phyloP scores from a whole-genome alignment of 2,329 filamentous ascomycete species.

The Botryotinia convoluta region DNA sequence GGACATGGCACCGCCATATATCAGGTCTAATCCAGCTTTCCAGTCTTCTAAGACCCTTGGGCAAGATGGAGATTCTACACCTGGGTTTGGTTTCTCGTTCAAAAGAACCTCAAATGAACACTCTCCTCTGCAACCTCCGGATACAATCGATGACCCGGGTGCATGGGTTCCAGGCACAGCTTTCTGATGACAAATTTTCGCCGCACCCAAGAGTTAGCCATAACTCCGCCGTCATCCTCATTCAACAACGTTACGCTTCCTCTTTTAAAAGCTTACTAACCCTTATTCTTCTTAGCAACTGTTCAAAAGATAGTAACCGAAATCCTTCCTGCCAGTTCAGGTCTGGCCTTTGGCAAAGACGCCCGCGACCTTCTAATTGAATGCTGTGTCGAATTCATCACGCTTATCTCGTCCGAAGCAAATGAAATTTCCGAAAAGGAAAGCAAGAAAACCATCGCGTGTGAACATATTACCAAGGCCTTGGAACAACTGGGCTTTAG shows the following conservation, averaged over 20 bases:
- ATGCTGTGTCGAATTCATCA: constrained; percentile 99
- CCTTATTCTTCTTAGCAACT: constrained; percentile 48
- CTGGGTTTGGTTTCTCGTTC: not conserved
- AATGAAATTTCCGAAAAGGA: constrained; percentile 99
- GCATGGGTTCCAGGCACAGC: not conserved
- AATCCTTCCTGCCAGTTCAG: constrained; percentile 74
- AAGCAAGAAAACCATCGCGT: constrained; percentile 98
- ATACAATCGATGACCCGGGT: not conserved
- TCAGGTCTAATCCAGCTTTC: not conserved
- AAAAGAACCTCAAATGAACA: not conserved
- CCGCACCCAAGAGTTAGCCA: not conserved
- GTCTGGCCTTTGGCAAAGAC: constrained; percentile 89
- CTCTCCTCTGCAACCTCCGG: not conserved
- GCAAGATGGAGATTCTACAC: not conserved
- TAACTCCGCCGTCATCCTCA: not conserved
- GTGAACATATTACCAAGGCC: constrained; percentile 95
- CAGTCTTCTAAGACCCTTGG: not conserved
- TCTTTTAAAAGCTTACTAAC: not conserved
- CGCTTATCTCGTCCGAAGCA: constrained; percentile 94
- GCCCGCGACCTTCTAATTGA: constrained; percentile 94
- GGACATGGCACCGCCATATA: not conserved
- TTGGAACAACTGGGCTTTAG: constrained; percentile 88
- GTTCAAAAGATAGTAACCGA: constrained; percentile 90
- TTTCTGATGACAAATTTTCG: not conserved
- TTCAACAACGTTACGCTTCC: not conserved